A percentile compares a stretch with the other conserved stretches of the same genome.
Conservation (phyloP, 306 rosid genomes). For the Oemleria cerasiformis region DNA sequence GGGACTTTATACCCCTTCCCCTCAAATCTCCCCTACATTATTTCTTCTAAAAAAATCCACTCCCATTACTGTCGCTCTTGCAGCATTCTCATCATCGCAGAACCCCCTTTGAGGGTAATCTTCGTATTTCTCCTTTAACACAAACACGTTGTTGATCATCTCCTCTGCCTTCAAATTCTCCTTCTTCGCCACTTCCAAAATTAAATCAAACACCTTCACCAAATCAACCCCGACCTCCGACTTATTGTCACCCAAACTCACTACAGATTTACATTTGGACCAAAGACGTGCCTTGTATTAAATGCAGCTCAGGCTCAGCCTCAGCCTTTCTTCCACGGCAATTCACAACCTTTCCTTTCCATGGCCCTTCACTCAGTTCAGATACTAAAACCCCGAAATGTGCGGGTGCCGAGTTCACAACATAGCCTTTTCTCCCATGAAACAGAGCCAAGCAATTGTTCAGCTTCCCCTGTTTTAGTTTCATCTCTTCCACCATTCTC, state of each 20-base stretch:
- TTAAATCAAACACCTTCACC: conserved; percentile 53
- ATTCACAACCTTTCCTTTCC: conserved; percentile 59
- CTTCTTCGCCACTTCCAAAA: conserved; percentile 44
- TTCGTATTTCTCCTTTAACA: conserved; percentile 26
- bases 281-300: conserved; percentile 36
- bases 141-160: conserved; percentile 62
- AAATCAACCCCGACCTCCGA: conserved; percentile 20
- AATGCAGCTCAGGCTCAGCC: conserved; percentile 46
- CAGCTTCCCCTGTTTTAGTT: conserved; percentile 38
- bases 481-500: conserved; percentile 53
- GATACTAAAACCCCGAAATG: conserved; percentile 60
- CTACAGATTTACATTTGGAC: conserved; percentile 37
- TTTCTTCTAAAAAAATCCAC: conserved; percentile 39
- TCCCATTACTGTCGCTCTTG: conserved; percentile 52
- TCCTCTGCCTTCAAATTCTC: conserved; percentile 45
- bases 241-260: conserved; percentile 33
- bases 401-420: background rate
- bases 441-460: conserved; percentile 42
- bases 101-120: too few species aligned
- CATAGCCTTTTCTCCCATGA: conserved; percentile 53
- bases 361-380: conserved; percentile 50
- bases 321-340: conserved; percentile 31
- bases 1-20: conserved; percentile 54
- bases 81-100: too few species aligned
- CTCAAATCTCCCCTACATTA: conserved; percentile 39